phyloP scores from a whole-genome alignment of 495 filamentous ascomycete species.

The Podospora anserina region DNA sequence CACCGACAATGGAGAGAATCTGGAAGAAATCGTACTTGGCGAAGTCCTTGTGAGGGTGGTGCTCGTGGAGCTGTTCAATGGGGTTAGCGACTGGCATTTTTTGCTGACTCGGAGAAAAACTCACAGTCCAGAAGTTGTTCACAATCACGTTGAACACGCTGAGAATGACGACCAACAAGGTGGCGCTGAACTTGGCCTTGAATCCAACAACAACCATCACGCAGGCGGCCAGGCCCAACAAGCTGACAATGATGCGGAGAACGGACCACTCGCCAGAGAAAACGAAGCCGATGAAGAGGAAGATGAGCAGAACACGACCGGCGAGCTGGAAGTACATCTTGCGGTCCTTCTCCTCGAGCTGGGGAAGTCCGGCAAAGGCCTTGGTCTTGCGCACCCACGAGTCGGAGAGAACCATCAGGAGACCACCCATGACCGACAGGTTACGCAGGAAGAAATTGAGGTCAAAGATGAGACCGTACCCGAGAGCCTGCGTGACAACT shows the following conservation, averaged over 20 bases:
- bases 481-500: slow-evolving; percentile 92
- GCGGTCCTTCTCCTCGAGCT: slow-evolving; percentile 95
- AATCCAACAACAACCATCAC: slow-evolving; percentile 99
- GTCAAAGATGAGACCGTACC: slow-evolving; percentile 98
- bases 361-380: slow-evolving; percentile 88
- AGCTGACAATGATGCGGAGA: slow-evolving; percentile 74
- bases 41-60: slow-evolving; percentile 99
- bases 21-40: slow-evolving; percentile 99
- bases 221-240: slow-evolving; percentile 84
- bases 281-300: slow-evolving; percentile 94
- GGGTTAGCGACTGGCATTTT: slow-evolving; percentile 14
- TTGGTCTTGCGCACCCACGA: slow-evolving; percentile 97
- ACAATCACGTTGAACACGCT: slow-evolving; percentile 95
- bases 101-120: slow-evolving; percentile 35
- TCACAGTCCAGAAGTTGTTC: slow-evolving; percentile 99
- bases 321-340: slow-evolving; percentile 99
- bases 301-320: slow-evolving; percentile 92
- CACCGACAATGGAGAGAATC: slow-evolving; percentile 96
- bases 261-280: slow-evolving; percentile 91
- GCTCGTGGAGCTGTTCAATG: slow-evolving; percentile 74
- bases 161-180: slow-evolving; percentile 87
- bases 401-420: slow-evolving; percentile 97
- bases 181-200: slow-evolving; percentile 98
- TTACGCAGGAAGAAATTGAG: slow-evolving; percentile 99
- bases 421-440: slow-evolving; percentile 90